A percentile compares a stretch with the other conserved stretches of the same genome.
These are phyloP conservation scores for Quercus ilex DNA, from an alignment of 306 rosid species.

Conservation along the genomic window DNA sequence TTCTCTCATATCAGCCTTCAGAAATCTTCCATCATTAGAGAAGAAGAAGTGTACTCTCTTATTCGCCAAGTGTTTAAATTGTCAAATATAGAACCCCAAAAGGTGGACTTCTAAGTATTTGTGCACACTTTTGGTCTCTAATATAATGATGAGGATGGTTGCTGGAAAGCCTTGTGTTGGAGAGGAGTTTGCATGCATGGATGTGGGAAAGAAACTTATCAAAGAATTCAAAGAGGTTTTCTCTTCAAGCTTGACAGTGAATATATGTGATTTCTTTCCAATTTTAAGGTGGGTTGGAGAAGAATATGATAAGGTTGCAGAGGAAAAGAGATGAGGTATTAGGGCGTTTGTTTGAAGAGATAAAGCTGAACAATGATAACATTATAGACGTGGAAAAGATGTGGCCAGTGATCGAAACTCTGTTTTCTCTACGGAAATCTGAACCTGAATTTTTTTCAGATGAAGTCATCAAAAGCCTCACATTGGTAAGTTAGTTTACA, in stretches of 20 bases:
- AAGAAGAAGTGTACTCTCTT: neutral
- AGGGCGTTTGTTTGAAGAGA: slow-evolving; percentile 11
- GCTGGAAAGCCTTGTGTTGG: slow-evolving; percentile 33
- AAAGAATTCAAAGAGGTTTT: slow-evolving; percentile 3
- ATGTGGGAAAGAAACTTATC: slow-evolving; percentile 16
- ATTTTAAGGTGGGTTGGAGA: slow-evolving; percentile 15
- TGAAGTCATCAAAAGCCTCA: slow-evolving; percentile 10
- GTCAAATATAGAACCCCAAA: neutral
- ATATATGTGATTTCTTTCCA: neutral
- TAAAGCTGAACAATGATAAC: neutral
- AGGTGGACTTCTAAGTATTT: neutral
- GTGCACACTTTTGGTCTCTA: slow-evolving; percentile 13
- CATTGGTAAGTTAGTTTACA: neutral
- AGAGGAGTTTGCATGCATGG: neutral
- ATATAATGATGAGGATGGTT: slow-evolving; percentile 22
- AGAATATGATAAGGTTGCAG: slow-evolving; percentile 25
- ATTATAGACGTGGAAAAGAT: neutral
- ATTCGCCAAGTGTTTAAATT: slow-evolving; percentile 15
- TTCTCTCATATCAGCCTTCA: too few relatives aligned
- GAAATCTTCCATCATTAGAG: too few relatives aligned
- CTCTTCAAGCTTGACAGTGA: neutral
- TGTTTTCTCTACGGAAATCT: slow-evolving; percentile 4
- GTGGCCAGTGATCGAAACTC: neutral
- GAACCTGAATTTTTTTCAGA: slow-evolving; percentile 14
- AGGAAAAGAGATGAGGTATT: slow-evolving; percentile 12